Evolutionary conservation across 371 early-diverging fungal genomes (phyloP), one percentile per base, ranked within the genome.

Genomic region (Rhizopus sp.): DNA sequence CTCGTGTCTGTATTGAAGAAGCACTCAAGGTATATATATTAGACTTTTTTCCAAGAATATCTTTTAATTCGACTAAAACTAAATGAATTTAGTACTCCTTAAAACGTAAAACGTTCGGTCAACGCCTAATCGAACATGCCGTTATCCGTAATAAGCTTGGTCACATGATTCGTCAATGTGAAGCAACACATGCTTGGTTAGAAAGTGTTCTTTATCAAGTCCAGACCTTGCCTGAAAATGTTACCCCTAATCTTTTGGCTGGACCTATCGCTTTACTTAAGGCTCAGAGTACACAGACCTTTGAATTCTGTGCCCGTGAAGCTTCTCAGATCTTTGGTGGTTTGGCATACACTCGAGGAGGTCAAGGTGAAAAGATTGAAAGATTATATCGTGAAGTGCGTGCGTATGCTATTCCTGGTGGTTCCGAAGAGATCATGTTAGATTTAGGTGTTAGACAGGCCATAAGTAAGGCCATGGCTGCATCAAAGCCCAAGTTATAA

Each of bases 301-400:
- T 94, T 62, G 93, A 95, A 66, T 93, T 64, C 69, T 91, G 92
- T 62, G 93, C 93, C 23, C 83, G 93, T 56, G 94, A 95, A 73
- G 94, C 95, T 3, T 83, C 89, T 3, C 95, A 95, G 70, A 93
- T 95, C 66, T 93, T 95, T 82, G 95, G 95, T 59, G 95, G 95
- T 15, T 66, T 93, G 23, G 73, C 92, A 3, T 93, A 93, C 65
- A 85, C 91, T 17, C 85, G 93, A 44, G 93, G 71, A 29, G 91
- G 92, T 4, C 92, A 93, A 69, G 95, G 90, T 17, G 93, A 92
- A 76, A 86, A 89, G 67, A 83, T 95, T 5, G 95, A 95, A 75
- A 76, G 93, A 34, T 68, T 93, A 30, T 91, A 93, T 63, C 84
- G 95, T 57, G 94, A 93, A 80, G 94, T 93, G 1, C 71, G 93